These are phyloP conservation scores for Apiotrichum gracile DNA, from an alignment of 1,284 basidiomycete species.

Conservation along the genomic window DNA sequence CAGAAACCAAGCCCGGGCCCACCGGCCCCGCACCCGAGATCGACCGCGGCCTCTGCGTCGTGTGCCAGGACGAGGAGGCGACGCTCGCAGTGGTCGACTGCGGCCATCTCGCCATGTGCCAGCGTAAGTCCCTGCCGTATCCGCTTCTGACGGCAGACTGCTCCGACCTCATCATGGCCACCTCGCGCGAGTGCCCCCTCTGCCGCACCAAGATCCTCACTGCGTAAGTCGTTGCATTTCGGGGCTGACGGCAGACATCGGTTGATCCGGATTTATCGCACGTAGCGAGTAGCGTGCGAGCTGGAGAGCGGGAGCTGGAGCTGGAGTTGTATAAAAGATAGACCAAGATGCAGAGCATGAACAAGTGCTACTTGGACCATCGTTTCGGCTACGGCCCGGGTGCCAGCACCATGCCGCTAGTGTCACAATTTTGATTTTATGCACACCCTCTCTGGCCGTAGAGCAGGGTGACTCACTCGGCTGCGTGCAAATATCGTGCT, in stretches of 20 bases:
- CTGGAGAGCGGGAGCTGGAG: too few species aligned
- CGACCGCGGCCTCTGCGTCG: constrained; percentile 74
- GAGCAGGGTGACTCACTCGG: too few species aligned
- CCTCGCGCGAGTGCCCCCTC: constrained; percentile 73
- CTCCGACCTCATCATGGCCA: constrained; percentile 73
- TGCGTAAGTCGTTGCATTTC: constrained; percentile 14
- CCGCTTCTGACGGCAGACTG: constrained; percentile 49
- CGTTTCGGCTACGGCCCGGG: too few species aligned
- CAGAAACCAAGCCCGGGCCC: too few species aligned
- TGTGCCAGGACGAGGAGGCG: constrained; percentile 85
- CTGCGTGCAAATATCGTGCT: too few species aligned
- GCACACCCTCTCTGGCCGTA: too few species aligned
- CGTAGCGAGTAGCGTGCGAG: too few species aligned
- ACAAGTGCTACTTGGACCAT: too few species aligned
- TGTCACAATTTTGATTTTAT: too few species aligned
- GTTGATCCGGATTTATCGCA: constrained; percentile 61
- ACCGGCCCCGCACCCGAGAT: constrained; percentile 45
- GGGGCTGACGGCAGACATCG: constrained; percentile 49
- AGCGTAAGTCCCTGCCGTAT: constrained; percentile 35
- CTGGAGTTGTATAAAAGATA: too few species aligned
- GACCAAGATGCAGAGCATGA: neutral
- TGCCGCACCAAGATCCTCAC: constrained; percentile 74
- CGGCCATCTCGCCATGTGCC: constrained; percentile 78
- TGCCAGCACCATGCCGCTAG: too few species aligned
- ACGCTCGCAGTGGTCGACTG: constrained; percentile 89